Base-by-base conservation (phyloP, 1,284 basidiomycete genomes). In the Rhodotorula sp. region DNA sequence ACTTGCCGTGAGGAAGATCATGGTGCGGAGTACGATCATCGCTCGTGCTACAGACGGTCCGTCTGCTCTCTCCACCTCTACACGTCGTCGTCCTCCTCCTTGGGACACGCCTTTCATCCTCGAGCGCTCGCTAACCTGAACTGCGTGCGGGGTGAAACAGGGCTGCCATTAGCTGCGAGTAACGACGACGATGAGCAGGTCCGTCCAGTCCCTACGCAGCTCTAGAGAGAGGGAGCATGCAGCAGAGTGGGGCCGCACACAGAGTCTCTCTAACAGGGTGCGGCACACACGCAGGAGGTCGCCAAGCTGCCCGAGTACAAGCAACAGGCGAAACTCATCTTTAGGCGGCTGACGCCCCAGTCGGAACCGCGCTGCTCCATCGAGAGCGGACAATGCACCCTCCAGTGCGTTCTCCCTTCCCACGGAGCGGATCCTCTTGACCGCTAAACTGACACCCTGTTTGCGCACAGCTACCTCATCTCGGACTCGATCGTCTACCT, bases 271-370 rank as follows among this genome's bases (percentile, higher is more conserved):
- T 34, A 6, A 16, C 56, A 6, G 29, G 21, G 23, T 7, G 23
- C 14, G 8, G 10, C 8, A 43, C n/a, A n/a, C n/a, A n/a, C n/a
- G n/a, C 62, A 58, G 54, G 77, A 68, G 72, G 80, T 69, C 76
- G 79, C 91, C 79, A 87, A 90, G 70, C 85, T 99, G 62, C 92
- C 94, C 78, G 96, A 98, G 83, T 93, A 97, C 86, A 99, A 98
- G 82, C 96, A 98, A 79, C 96, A 99, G 81, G 89, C 94, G 62
- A 99, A 99, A 83, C 87, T 98, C 78, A 90, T 99, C 79, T 97
- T 98, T 81, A 87, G 95, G 69, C 89, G 96, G 61, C 89, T 99
- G 81, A 92, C 91, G 48, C 88, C 93, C 54, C 93, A 96, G 79
- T 90, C 92, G 29, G 97, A 99, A 81, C 92, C 94, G 21, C 87